phyloP scores from a whole-genome alignment of 2,329 filamentous ascomycete genomes.

The Periconia macrospinosa region DNA sequence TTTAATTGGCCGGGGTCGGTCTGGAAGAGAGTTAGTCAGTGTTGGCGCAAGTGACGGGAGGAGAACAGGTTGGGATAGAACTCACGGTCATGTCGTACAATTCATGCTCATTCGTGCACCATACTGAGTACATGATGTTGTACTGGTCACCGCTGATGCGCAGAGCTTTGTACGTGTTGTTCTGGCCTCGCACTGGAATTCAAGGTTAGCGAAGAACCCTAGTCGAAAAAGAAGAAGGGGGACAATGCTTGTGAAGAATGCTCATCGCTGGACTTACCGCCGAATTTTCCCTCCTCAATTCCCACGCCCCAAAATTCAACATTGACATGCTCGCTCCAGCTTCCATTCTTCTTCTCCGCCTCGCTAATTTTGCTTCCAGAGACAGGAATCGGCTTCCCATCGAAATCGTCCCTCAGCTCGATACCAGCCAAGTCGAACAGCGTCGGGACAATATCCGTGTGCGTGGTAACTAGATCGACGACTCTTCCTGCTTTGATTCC shows the following conservation, averaged over 20 bases:
- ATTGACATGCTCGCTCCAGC: slow-evolving; percentile 40
- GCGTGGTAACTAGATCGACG: slow-evolving; percentile 33
- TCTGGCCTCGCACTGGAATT: slow-evolving; percentile 15
- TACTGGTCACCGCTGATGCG: slow-evolving; percentile 59
- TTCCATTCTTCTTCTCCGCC: background rate
- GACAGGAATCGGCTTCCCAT: slow-evolving; percentile 40
- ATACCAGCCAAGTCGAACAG: slow-evolving; percentile 36
- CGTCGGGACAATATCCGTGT: slow-evolving; percentile 46
- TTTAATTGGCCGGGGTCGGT: slow-evolving; percentile 33
- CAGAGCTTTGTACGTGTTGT: slow-evolving; percentile 65
- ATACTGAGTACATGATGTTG: slow-evolving; percentile 67
- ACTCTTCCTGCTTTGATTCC: slow-evolving; percentile 29
- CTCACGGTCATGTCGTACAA: slow-evolving; percentile 63
- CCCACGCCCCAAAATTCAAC: slow-evolving; percentile 46
- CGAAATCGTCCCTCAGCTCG: slow-evolving; percentile 31
- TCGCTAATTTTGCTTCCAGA: slow-evolving; percentile 10
- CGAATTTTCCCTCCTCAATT: slow-evolving; percentile 20
- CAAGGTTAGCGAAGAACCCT: background rate
- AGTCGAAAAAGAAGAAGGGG: background rate
- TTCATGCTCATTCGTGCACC: slow-evolving; percentile 70
- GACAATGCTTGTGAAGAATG: background rate
- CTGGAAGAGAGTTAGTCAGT: slow-evolving; percentile 4
- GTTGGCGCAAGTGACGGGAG: background rate
- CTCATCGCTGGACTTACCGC: slow-evolving; percentile 4
- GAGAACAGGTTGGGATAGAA: background rate